These are phyloP conservation scores for Psilocybe subaeruginosa DNA, from an alignment of 768 basidiomycete species.

Conservation along the genomic window DNA sequence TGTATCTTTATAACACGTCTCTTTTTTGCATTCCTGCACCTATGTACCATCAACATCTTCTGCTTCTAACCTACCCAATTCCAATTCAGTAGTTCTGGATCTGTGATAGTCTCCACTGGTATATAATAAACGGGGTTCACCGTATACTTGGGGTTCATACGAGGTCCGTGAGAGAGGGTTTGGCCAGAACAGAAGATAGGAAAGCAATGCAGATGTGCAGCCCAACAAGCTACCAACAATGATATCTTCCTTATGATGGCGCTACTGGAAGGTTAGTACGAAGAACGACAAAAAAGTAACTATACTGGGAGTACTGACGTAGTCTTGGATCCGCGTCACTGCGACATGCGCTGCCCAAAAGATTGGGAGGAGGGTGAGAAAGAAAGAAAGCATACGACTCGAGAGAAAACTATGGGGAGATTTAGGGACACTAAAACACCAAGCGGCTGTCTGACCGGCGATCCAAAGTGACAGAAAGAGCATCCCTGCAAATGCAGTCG, in stretches of 20 bases:
- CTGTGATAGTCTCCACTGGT: slow-evolving; percentile 24
- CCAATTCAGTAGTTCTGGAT: slow-evolving; percentile 41
- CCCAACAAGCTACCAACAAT: slow-evolving; percentile 67
- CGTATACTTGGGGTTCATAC: slow-evolving; percentile 32
- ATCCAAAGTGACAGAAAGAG: slow-evolving; percentile 62
- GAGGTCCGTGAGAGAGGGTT: slow-evolving; percentile 52
- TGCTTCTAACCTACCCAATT: slow-evolving; percentile 47
- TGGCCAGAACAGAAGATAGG: slow-evolving; percentile 69
- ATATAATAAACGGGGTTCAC: slow-evolving; percentile 49
- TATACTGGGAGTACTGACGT: slow-evolving; percentile 34
- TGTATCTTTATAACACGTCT: slow-evolving; percentile 15
- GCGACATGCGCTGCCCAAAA: slow-evolving; percentile 64
- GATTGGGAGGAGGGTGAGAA: slow-evolving; percentile 54
- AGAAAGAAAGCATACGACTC: slow-evolving; percentile 50
- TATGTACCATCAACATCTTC: slow-evolving; percentile 42
- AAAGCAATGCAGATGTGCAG: slow-evolving; percentile 46
- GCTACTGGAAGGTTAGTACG: slow-evolving; percentile 33
- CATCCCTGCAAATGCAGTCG: slow-evolving; percentile 69
- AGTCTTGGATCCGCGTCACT: slow-evolving; percentile 64
- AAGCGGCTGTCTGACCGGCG: slow-evolving; percentile 66
- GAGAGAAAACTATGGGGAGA: slow-evolving; percentile 38
- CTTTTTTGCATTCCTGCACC: slow-evolving; percentile 29
- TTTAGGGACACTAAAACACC: slow-evolving; percentile 48
- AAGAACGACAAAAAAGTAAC: not conserved
- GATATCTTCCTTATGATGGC: slow-evolving; percentile 73